These are phyloP conservation scores for Coniosporium apollinis DNA, from an alignment of 495 filamentous ascomycete species.

Conservation along the genomic window DNA sequence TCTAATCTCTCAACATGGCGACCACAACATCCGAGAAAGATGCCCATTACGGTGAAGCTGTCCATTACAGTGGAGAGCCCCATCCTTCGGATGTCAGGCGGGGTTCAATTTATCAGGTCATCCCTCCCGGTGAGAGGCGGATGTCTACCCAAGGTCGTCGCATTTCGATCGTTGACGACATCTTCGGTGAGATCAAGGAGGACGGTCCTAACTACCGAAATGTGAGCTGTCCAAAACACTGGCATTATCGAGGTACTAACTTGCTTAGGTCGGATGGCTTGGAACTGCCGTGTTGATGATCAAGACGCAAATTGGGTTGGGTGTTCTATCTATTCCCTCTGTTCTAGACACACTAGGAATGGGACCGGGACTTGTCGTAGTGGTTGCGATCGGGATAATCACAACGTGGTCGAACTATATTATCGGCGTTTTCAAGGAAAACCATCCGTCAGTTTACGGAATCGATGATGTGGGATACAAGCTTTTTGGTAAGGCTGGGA, in stretches of 20 bases:
- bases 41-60: too few relatives aligned
- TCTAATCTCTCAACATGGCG: too few relatives aligned
- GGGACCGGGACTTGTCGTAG: too few relatives aligned
- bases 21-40: too few relatives aligned
- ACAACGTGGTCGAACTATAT: too few relatives aligned
- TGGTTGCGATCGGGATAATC: too few relatives aligned
- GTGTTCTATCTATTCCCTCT: too few relatives aligned
- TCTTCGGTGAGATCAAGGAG: not conserved
- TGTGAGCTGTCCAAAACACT: not conserved
- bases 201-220: not conserved
- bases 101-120: too few relatives aligned
- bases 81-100: too few relatives aligned
- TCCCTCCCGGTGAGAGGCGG: not conserved
- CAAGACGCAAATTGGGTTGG: not conserved
- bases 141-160: not conserved
- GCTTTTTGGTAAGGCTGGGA: conserved; percentile 4
- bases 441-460: conserved; percentile 7
- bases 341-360: too few relatives aligned
- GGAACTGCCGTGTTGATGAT: not conserved
- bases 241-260: not conserved
- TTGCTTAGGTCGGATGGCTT: not conserved
- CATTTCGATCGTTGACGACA: not conserved
- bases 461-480: conserved; percentile 6
- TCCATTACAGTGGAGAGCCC: too few relatives aligned
- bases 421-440: conserved; percentile 5